Evolutionary conservation across 139 green algal species (phyloP), one percentile per base, ranked within the genome.

Genomic region (Coelastrella sp.): DNA sequence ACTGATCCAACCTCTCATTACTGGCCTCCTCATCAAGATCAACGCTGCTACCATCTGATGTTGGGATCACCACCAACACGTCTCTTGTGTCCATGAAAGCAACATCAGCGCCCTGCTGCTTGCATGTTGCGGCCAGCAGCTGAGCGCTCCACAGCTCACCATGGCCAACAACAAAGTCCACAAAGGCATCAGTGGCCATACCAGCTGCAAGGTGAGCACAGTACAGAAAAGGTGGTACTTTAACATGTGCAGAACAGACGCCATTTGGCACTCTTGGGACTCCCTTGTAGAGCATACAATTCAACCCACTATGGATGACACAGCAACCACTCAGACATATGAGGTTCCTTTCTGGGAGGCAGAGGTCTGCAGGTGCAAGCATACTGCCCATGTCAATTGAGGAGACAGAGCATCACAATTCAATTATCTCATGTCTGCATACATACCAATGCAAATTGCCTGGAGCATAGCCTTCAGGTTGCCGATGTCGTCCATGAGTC

Each of bases 121-220:
- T 75, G 85, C 94, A 93, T 25, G 81, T 85, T 1, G 93, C 90
- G 0, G 94, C 85, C 27, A 96, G 92, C 40, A 99, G 90, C 77
- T 91, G 91, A n/a, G 95, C 97, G 48, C 89, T 96, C 97, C 97
- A 99, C n/a, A 99, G 91, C 90, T 99, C 97, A 30, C 97, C 97
- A 78, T 99, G 97, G 19, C 97, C 97, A 30, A 99, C 96, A 40
- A 99, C 95, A 88, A 96, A 99, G 88, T 99, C 97, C 3, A 92
- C 92, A 90, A 99, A 99, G 0, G 94, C 90, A 2, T 98, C 94
- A 2, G 95, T 98, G 45, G 93, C 91, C 81, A 96, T 95, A 30
- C 96, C 96, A 34, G 96, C 95, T 97, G 91, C 75, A 86, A 21
- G 21, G 30, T 21, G 30, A 5, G 6, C 27, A 57, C 45, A 57